These are phyloP conservation scores for Fusarium domesticum DNA, from an alignment of 2,329 filamentous ascomycete species.

Conservation along the genomic window DNA sequence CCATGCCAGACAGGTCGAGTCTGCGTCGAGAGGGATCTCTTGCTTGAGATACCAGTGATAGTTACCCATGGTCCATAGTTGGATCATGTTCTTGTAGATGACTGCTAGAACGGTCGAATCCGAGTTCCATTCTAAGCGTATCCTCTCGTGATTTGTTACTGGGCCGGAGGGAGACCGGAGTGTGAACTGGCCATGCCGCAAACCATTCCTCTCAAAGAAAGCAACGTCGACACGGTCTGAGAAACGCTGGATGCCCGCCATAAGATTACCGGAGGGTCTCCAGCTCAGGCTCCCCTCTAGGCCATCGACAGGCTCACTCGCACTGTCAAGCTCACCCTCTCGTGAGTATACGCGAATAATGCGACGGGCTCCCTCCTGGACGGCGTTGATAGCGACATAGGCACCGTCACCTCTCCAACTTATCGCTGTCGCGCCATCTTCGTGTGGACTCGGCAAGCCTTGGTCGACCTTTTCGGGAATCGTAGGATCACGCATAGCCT, in stretches of 20 bases:
- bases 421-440: slow-evolving; percentile 69
- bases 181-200: slow-evolving; percentile 93
- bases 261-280: slow-evolving; percentile 85
- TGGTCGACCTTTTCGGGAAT: slow-evolving; percentile 90
- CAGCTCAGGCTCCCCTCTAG: slow-evolving; percentile 87
- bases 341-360: slow-evolving; percentile 87
- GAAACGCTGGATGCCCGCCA: slow-evolving; percentile 79
- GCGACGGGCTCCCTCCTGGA: slow-evolving; percentile 67
- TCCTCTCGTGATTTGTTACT: slow-evolving; percentile 51
- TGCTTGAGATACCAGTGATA: slow-evolving; percentile 99
- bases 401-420: slow-evolving; percentile 95
- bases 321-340: slow-evolving; percentile 86
- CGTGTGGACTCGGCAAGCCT: slow-evolving; percentile 69
- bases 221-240: slow-evolving; percentile 71
- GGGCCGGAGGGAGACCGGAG: slow-evolving; percentile 64
- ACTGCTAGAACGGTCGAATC: slow-evolving; percentile 91
- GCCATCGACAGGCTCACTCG: slow-evolving; percentile 90
- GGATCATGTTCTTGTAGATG: slow-evolving; percentile 68
- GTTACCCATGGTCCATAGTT: slow-evolving; percentile 95
- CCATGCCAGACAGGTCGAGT: slow-evolving; percentile 57
- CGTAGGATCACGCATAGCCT: slow-evolving; percentile 85
- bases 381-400: slow-evolving; percentile 80
- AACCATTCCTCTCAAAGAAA: slow-evolving; percentile 96
- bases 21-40: slow-evolving; percentile 57
- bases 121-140: slow-evolving; percentile 79